phyloP scores from a whole-genome alignment of 2,329 filamentous ascomycete species.

The Myriosclerotinia curreyana region DNA sequence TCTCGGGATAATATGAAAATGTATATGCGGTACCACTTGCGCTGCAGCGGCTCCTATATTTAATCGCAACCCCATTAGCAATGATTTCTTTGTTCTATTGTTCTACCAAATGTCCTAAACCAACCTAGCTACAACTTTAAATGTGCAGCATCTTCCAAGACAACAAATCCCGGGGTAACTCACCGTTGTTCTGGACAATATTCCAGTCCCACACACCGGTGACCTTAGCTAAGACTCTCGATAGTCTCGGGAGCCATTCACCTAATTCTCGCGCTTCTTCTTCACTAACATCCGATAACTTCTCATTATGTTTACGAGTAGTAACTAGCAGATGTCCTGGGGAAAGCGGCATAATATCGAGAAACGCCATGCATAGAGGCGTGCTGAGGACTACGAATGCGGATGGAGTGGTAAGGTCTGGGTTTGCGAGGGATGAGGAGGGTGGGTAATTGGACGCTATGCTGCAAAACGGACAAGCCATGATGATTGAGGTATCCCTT shows the following conservation, averaged over 20 bases:
- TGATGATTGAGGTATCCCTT: constrained; percentile 17
- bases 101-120: constrained; percentile 1
- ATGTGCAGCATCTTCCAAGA: constrained; percentile 6
- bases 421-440: constrained; percentile 43
- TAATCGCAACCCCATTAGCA: constrained; percentile 20
- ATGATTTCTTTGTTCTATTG: constrained; percentile 1
- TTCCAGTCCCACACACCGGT: constrained; percentile 86
- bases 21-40: constrained; percentile 89
- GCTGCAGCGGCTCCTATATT: constrained; percentile 69
- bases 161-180: constrained; percentile 27
- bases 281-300: constrained; percentile 67
- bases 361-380: constrained; percentile 74
- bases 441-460: constrained; percentile 52
- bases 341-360: constrained; percentile 89
- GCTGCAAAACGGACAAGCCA: constrained; percentile 59
- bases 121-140: not conserved
- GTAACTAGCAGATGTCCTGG: constrained; percentile 80
- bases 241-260: constrained; percentile 66
- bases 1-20: constrained; percentile 90
- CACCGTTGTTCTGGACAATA: constrained; percentile 90
- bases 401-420: constrained; percentile 41
- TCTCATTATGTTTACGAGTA: constrained; percentile 72
- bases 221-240: constrained; percentile 64
- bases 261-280: constrained; percentile 66
- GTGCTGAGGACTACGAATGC: constrained; percentile 72